These are phyloP conservation scores for Sisymbrium altissimum DNA, from an alignment of 345 rosid genomes.

Conservation along the genomic window DNA sequence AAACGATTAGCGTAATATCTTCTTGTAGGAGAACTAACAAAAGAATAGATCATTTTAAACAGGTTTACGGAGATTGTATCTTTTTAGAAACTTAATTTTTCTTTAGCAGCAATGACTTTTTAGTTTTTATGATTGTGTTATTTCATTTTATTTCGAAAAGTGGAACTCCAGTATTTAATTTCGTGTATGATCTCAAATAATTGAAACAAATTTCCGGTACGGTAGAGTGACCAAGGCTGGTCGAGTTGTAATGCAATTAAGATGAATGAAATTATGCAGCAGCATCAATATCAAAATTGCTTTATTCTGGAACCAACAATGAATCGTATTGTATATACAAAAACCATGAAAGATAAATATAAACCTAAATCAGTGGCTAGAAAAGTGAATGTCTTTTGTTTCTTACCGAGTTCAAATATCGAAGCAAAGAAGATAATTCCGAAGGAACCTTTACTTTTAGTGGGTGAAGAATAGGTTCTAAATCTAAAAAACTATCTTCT, in stretches of 20 bases:
- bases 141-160: not conserved
- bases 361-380: constrained; percentile 15
- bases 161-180: not conserved
- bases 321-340: constrained; percentile 29
- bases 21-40: not conserved
- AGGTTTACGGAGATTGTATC: too few species aligned
- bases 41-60: not conserved
- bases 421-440: not conserved
- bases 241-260: not conserved
- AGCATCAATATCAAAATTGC: constrained; percentile 30
- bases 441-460: constrained; percentile 4
- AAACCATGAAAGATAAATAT: constrained; percentile 4
- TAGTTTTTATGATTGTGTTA: too few species aligned
- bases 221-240: not conserved
- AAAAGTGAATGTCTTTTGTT: not conserved
- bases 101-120: not conserved
- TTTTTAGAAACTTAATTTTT: too few species aligned
- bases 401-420: constrained; percentile 1
- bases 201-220: not conserved
- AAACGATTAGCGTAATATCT: not conserved
- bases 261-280: not conserved
- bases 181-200: not conserved
- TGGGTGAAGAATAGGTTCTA: constrained; percentile 18
- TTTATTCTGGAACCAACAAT: constrained; percentile 25
- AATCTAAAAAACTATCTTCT: constrained; percentile 27